Evolutionary conservation across 1,284 basidiomycete genomes (phyloP).

Genomic region (Trametes sp.): DNA sequence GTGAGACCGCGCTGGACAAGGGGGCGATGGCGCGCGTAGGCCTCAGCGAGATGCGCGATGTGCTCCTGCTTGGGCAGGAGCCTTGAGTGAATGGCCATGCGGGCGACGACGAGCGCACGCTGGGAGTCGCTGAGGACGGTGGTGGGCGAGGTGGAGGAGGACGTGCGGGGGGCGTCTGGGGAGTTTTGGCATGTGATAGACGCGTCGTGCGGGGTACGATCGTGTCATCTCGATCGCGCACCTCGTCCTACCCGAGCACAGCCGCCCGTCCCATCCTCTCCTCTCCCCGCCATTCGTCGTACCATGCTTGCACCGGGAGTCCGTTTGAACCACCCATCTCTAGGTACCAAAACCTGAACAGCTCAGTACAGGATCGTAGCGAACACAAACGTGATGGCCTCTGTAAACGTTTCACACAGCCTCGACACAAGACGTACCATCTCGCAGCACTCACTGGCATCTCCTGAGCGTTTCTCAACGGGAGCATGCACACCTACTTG

Average conservation of each 20-base stretch:
- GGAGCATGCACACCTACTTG: no score
- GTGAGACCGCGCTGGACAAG: conserved; percentile 75
- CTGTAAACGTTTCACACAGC: no score
- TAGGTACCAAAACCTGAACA: no score
- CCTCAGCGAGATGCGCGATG: conserved; percentile 52
- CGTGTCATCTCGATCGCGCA: conserved; percentile 20
- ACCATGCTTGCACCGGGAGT: background rate
- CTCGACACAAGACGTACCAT: no score
- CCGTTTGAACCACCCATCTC: no score
- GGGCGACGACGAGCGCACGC: background rate
- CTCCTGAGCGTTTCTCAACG: no score
- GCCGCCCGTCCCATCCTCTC: conserved; percentile 4
- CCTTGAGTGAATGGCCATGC: conserved; percentile 42
- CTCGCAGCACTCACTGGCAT: no score
- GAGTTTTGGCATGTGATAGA: conserved; percentile 26
- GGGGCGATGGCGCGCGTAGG: conserved; percentile 71
- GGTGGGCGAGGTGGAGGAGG: conserved; percentile 2
- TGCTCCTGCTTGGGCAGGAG: conserved; percentile 39
- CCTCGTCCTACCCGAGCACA: conserved; percentile 6
- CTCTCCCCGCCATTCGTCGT: background rate
- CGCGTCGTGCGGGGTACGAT: conserved; percentile 25
- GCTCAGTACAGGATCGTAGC: no score
- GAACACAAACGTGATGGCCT: no score
- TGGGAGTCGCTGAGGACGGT: background rate
- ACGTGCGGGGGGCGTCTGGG: background rate